Evolutionary conservation across 1,284 basidiomycete genomes (phyloP), one percentile per base, ranked within the genome.

Genomic region (Fomitopsis schrenkii): DNA sequence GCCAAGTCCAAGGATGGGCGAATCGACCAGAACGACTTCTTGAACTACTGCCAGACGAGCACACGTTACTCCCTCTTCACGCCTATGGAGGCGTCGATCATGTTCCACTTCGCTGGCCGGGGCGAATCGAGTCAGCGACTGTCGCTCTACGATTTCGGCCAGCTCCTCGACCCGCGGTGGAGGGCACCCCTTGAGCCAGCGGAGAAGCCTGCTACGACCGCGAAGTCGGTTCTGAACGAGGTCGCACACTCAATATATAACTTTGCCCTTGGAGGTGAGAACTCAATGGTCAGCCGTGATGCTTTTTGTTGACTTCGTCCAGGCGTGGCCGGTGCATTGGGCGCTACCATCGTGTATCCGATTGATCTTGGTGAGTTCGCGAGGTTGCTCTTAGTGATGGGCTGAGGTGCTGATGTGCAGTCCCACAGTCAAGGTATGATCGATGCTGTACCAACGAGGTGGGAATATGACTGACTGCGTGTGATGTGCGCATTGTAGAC

Each of bases 11-110:
- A 91, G 73, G 95, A 98, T 70, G 95, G 95, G 7, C 89, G 94
- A 55, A 96, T 98, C 77, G 87, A 87, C 74, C 89, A 91, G 73
- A 83, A 84, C 26, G 91, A 93, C 74, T 93, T 93, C 76, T 79
- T 93, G 57, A 87, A 93, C 69, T 77, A 93, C 71, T 81, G 89
- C 30, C 83, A 88, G 42, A 82, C 85, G 53, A 86, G 78, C 66
- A 93, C 95, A 66, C 90, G 95, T 52, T 97, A 97, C 74, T 90
- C 91, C 41, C 82, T 94, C 58, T 97, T 97, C 74, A 96, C 94
- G 1, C 95, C 95, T 2, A 96, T 97, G 93, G 95, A 98, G 74
- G 94, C 93, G 30, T 88, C 89, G 60, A 97, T 97, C 70, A 89
- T 97, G 69, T 98, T 97, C 79, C 95, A 98, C 76, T 97, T 97